These are phyloP conservation scores for Gloeopeniophorella convolvens DNA, from an alignment of 768 basidiomycete genomes.

Conservation along the genomic window DNA sequence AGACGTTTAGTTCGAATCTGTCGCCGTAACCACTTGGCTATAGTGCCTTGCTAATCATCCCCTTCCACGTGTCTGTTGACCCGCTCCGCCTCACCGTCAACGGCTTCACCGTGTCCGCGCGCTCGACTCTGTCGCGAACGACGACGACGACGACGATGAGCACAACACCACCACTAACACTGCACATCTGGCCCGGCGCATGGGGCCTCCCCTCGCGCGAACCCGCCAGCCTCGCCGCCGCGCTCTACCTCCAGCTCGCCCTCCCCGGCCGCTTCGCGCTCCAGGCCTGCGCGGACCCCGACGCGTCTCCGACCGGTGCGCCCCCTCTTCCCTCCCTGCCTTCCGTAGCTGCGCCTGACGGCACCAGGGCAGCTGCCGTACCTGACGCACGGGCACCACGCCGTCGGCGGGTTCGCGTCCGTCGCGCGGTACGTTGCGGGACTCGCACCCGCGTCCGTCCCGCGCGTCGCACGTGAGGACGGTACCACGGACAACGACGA, in stretches of 20 bases:
- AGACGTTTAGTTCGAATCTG: slow-evolving; percentile 12
- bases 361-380: slow-evolving; percentile 64
- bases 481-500: slow-evolving; percentile 17
- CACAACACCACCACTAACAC: slow-evolving; percentile 22
- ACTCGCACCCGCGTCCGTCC: slow-evolving; percentile 32
- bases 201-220: slow-evolving; percentile 66
- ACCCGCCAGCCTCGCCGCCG: slow-evolving; percentile 54
- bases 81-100: no score
- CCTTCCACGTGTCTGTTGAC: background rate
- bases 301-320: slow-evolving; percentile 71
- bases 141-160: no score
- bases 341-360: background rate
- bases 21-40: slow-evolving; percentile 21
- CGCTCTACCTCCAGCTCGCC: slow-evolving; percentile 61
- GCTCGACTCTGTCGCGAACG: no score
- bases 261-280: slow-evolving; percentile 65
- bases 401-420: slow-evolving; percentile 45
- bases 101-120: no score
- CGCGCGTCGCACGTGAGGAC: no score
- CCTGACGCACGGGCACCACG: slow-evolving; percentile 49
- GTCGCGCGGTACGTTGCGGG: slow-evolving; percentile 61
- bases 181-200: slow-evolving; percentile 66
- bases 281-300: slow-evolving; percentile 58
- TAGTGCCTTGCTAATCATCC: background rate
- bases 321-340: background rate